Evolutionary conservation across 2,329 filamentous ascomycete genomes (phyloP).

Genomic region (Alternaria gaisen): DNA sequence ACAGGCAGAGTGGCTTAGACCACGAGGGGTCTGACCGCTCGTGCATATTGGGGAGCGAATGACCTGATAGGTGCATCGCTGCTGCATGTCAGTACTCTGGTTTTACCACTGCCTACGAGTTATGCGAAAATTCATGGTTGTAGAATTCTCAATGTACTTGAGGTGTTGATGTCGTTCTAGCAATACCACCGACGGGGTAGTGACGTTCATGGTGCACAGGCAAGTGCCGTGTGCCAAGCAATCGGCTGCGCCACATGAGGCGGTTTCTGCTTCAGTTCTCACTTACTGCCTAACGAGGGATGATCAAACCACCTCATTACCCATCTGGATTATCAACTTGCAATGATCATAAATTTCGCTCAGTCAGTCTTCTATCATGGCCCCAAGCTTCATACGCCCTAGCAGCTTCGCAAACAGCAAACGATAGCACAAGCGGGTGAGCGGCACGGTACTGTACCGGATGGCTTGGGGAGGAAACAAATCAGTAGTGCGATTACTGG

Average conservation of each 20-base stretch:
- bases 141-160: no score
- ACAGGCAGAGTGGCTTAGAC: background rate
- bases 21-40: background rate
- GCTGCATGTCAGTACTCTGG: background rate
- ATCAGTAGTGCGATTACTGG: no score
- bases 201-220: background rate
- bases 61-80: background rate
- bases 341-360: background rate
- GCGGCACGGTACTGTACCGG: no score
- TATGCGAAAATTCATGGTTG: fast-evolving
- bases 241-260: background rate
- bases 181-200: background rate
- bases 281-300: background rate
- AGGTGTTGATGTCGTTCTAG: background rate
- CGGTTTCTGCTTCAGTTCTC: no score
- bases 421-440: background rate
- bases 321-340: background rate
- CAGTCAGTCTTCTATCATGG: background rate
- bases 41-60: background rate
- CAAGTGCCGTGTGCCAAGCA: background rate
- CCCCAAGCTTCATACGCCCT: background rate
- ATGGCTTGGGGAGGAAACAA: no score
- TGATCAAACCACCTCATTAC: background rate
- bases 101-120: fast-evolving
- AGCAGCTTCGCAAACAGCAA: background rate